Base-by-base conservation (phyloP, 1,284 basidiomycete genomes). In the Inonotus hispidus region DNA sequence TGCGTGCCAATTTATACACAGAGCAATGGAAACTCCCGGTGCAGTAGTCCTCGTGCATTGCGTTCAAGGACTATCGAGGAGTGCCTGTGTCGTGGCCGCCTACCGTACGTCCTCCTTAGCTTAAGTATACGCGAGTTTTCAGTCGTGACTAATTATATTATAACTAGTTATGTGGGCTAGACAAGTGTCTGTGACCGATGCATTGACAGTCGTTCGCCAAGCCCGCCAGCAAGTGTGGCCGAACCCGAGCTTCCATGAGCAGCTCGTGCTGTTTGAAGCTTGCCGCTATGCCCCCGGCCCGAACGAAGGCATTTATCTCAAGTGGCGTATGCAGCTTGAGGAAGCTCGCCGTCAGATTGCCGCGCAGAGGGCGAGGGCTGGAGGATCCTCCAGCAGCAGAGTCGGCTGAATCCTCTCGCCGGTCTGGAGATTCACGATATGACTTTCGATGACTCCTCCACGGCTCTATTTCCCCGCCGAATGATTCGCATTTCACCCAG, bases 191-290 rank as follows among this genome's bases (percentile, higher is more conserved):
- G 62, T 47, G 10, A 63, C 62, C 35, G 58, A 63, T 38, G 62
- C 62, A 23, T 54, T 63, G 11, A 63, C 62, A 16, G 58, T 53
- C 19, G 35, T 63, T 32, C 58, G 62, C 16, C 62, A 60, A 45
- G 62, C 62, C 10, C 58, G 62, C 25, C 58, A 63, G 49, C 62
- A 63, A 29, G 53, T 63, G 2, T 63, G 62, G 62, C 54, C 60
- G 6, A 63, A 63, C 27, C 62, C 62, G n/a, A 63, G 58, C 58
- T 63, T 63, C 53, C 62, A 63, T 21, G 62, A 63, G 27, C 62
- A 63, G 39, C 58, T 63, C 4, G 58, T 63, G 13, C 21, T 63
- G 35, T 63, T 63, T 38, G 62, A 63, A 27, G 62, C 62, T 16
- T 63, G 62, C 37, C 58, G 58, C 4, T 63, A 63, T 37, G 53